Evolutionary conservation across 2,329 filamentous ascomycete genomes (phyloP).

Genomic region (Neoarthrinium moseri): DNA sequence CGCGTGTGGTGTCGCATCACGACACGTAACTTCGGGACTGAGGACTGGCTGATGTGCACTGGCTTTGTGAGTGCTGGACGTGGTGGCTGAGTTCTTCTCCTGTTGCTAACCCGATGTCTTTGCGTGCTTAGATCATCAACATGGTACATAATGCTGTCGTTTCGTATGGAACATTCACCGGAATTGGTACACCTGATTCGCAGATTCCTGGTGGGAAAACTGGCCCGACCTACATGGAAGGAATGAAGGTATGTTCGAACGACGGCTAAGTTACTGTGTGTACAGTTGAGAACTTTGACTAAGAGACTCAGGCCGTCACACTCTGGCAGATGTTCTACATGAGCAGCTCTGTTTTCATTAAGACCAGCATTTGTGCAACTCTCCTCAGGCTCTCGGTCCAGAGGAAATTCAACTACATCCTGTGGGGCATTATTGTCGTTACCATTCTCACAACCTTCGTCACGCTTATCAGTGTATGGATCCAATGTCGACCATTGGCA

Average conservation of each 20-base stretch:
- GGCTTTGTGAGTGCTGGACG: slow-evolving; percentile 11
- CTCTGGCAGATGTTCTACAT: slow-evolving; percentile 18
- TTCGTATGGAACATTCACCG: slow-evolving; percentile 21
- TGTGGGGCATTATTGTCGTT: slow-evolving; percentile 12
- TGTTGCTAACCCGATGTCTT: neutral
- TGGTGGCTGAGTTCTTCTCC: neutral
- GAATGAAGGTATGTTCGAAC: neutral
- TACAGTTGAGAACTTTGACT: neutral
- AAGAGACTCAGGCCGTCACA: neutral
- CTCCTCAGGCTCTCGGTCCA: slow-evolving; percentile 14
- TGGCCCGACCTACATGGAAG: neutral
- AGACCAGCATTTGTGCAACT: slow-evolving; percentile 16
- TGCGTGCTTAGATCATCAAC: slow-evolving; percentile 11
- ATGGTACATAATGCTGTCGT: slow-evolving; percentile 15
- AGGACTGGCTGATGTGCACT: slow-evolving; percentile 14
- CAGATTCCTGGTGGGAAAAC: slow-evolving; percentile 2
- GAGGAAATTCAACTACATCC: slow-evolving; percentile 8
- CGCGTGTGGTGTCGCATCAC: slow-evolving; percentile 4
- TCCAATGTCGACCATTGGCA: slow-evolving; percentile 15
- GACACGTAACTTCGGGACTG: slow-evolving; percentile 6
- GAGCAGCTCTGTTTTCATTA: slow-evolving; percentile 15
- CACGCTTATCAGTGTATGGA: slow-evolving; percentile 9
- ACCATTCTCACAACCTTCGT: slow-evolving; percentile 9
- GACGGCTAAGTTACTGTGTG: neutral
- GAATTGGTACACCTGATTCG: slow-evolving; percentile 12